Percentiles rank a stretch among this genome's conserved stretches.
phyloP scores from a whole-genome alignment of 106 monocot genomes.

The Hemerocallis citrina region DNA sequence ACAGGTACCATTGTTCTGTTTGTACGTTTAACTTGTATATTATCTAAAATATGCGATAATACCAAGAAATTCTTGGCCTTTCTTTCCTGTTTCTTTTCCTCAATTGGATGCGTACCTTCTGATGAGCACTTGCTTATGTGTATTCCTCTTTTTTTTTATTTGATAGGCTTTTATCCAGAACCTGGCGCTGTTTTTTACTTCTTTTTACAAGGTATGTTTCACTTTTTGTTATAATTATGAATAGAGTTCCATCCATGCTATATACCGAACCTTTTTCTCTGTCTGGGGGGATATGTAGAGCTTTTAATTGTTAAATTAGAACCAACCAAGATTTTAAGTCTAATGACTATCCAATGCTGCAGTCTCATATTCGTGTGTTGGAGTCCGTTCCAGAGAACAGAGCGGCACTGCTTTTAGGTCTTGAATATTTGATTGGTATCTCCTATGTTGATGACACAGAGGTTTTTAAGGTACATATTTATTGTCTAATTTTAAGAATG shows the following conservation, averaged over 20 bases:
- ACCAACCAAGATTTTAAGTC: background rate
- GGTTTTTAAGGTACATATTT: constrained; percentile 78
- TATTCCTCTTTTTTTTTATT: background rate
- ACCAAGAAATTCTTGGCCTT: too few relatives aligned
- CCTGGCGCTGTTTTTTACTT: constrained; percentile 91
- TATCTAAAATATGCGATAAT: too few relatives aligned
- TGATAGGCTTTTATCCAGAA: constrained; percentile 93
- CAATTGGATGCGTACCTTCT: background rate
- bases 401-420: constrained; percentile 59
- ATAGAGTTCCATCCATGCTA: background rate
- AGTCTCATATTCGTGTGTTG: constrained; percentile 85
- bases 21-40: background rate
- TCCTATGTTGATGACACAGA: constrained; percentile 99
- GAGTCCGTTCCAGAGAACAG: constrained; percentile 72
- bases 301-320: background rate
- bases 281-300: background rate
- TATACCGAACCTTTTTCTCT: background rate
- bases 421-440: constrained; percentile 93
- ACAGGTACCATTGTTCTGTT: constrained; percentile 38
- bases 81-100: background rate
- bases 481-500: background rate
- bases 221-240: background rate
- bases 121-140: background rate
- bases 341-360: constrained; percentile 10
- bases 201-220: constrained; percentile 80